phyloP scores from a whole-genome alignment of 345 rosid genomes.

The Mercurialis annua region DNA sequence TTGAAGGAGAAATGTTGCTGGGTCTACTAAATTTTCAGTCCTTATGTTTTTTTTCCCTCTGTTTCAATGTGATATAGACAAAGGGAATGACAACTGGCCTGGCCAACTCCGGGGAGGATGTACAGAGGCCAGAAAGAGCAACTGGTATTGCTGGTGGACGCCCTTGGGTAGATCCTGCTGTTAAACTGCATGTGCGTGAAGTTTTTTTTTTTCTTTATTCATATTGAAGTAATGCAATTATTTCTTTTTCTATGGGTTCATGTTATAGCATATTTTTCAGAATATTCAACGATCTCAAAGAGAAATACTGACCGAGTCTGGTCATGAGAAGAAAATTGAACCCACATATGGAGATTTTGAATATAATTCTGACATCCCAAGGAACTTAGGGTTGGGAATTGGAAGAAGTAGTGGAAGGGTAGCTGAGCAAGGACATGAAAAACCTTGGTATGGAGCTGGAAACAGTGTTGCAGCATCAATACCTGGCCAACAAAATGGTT shows the following conservation, averaged over 20 bases:
- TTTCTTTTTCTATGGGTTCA: conserved; percentile 19
- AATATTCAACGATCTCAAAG: conserved; percentile 51
- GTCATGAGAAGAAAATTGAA: conserved; percentile 50
- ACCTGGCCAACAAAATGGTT: conserved; percentile 62
- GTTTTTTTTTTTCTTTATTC: conserved; percentile 7
- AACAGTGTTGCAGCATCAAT: conserved; percentile 47
- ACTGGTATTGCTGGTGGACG: conserved; percentile 37
- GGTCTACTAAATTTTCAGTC: neutral
- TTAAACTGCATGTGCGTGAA: conserved; percentile 54
- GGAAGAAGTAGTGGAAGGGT: conserved; percentile 53
- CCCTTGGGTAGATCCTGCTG: conserved; percentile 55
- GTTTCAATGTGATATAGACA: conserved; percentile 34
- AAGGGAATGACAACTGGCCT: conserved; percentile 41
- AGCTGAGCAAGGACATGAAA: conserved; percentile 58
- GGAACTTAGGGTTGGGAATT: conserved; percentile 45
- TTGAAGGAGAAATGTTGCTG: neutral
- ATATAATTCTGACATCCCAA: conserved; percentile 56
- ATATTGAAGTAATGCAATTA: neutral
- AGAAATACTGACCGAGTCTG: conserved; percentile 48
- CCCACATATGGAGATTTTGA: conserved; percentile 52
- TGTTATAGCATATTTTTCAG: conserved; percentile 26
- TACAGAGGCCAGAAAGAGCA: conserved; percentile 52
- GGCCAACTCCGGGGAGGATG: conserved; percentile 38
- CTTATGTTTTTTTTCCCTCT: conserved; percentile 1
- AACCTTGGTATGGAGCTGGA: conserved; percentile 53